Percentiles rank a stretch among this genome's conserved stretches.
These are phyloP conservation scores for Picea sitchensis DNA, from an alignment of 75 land plant species.

Conservation along the genomic window DNA sequence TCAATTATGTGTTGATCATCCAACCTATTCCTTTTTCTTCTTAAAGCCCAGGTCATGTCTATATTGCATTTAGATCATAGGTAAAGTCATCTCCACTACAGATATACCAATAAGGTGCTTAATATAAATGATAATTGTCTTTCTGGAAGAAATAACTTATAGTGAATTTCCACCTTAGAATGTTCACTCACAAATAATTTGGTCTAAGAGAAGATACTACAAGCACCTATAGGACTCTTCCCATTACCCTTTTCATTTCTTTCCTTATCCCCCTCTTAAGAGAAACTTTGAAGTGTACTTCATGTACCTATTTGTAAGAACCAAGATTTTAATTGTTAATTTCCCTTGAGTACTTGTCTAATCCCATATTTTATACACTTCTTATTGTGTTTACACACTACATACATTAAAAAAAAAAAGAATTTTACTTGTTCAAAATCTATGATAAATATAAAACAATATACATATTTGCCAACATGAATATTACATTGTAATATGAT, in stretches of 20 bases:
- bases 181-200: too few relatives aligned
- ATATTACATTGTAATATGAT: too few relatives aligned
- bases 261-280: slow-evolving; percentile 78
- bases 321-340: not conserved
- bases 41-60: too few relatives aligned
- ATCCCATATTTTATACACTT: not conserved
- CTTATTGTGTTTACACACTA: not conserved
- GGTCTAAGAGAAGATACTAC: too few relatives aligned
- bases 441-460: not conserved
- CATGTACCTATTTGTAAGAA: slow-evolving; percentile 69
- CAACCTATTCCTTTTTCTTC: too few relatives aligned
- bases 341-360: not conserved
- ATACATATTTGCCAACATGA: slow-evolving; percentile 91
- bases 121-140: too few relatives aligned
- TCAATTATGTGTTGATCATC: too few relatives aligned
- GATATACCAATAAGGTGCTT: too few relatives aligned
- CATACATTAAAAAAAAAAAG: not conserved
- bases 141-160: too few relatives aligned
- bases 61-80: too few relatives aligned
- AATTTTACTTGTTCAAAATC: not conserved
- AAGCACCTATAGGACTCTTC: slow-evolving; percentile 63
- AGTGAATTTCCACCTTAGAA: too few relatives aligned
- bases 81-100: too few relatives aligned
- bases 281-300: slow-evolving; percentile 72
- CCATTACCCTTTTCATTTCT: slow-evolving; percentile 77